Base-by-base conservation (phyloP, 495 filamentous ascomycete species). In the Annulohypoxylon nitens region DNA sequence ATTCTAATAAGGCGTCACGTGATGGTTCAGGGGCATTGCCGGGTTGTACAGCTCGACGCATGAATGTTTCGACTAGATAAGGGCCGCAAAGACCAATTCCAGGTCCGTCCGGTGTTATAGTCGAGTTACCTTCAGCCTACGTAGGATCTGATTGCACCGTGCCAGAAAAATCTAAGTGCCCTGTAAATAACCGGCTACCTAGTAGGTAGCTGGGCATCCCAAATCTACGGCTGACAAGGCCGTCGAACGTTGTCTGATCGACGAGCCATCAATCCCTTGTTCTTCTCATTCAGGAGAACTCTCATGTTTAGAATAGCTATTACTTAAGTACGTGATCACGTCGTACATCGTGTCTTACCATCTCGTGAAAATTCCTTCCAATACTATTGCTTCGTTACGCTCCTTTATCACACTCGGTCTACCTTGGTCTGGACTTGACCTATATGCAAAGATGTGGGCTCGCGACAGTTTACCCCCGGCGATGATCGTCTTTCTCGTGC, bases 381-480 rank as follows among this genome's bases (percentile, higher is more conserved):
- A 37, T 57, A 16, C n/a, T 11, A 37, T 57, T 37, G 16, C 53
- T 57, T 34, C 25, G 16, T 25, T 20, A 33, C 53, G 9, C 33
- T 37, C 53, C 33, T 37, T 57, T 57, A 33, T 57, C 33, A 20
- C 33, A 25, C n/a, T 57, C 16, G 53, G 30, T 57, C 53, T 57
- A 36, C 53, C 53, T 36, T 57, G 33, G 33, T 37, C 53, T 57
- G 30, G 53, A 14, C 10, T 37, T 14, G 30, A 20, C 11, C n/a
- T 12, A 57, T 20, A 37, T 57, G 53, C 53, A 57, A 57, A 36
- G 33, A 57, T 57, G 53, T 57, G 53, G 53, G 53, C 53, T 57
- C 53, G 57, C 34, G 57, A 60, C 57, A 60, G 57, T 26, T 60
- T 60, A 60, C 57, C 57, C 34, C 57, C 57, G 37, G 57, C 37